These are phyloP conservation scores for Cyberlindnera xylosilytica DNA, from an alignment of 805 yeast genomes.

Conservation along the genomic window DNA sequence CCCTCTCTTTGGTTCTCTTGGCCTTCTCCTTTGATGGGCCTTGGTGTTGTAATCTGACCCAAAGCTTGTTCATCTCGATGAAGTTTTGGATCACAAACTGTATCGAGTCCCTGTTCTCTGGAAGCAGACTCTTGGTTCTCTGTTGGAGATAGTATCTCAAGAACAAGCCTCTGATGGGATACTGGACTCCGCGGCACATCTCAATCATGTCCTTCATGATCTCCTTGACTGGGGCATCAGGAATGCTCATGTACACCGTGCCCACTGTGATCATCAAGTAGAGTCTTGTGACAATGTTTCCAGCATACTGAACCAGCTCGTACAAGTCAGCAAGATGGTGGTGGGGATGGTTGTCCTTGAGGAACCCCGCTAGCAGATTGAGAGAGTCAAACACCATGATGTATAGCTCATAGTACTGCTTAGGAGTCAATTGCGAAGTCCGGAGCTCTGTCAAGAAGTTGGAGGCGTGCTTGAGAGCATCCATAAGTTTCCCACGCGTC, in stretches of 20 bases:
- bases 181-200: conserved; percentile 96
- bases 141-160: conserved; percentile 86
- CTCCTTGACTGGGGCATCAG: conserved; percentile 78
- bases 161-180: conserved; percentile 89
- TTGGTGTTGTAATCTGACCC: conserved; percentile 96
- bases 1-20: conserved; percentile 73
- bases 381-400: conserved; percentile 81
- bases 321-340: conserved; percentile 84
- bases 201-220: conserved; percentile 95
- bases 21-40: conserved; percentile 84
- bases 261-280: conserved; percentile 96
- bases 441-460: conserved; percentile 78
- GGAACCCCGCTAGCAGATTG: conserved; percentile 58
- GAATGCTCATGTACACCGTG: conserved; percentile 74
- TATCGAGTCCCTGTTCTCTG: conserved; percentile 58
- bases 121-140: conserved; percentile 55
- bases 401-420: conserved; percentile 90
- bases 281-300: conserved; percentile 86
- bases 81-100: conserved; percentile 82
- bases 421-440: conserved; percentile 73
- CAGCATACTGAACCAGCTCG: conserved; percentile 92
- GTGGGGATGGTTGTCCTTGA: conserved; percentile 64
- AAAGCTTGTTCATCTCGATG: conserved; percentile 94
- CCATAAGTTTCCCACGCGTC: conserved; percentile 68
- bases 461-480: conserved; percentile 84